Conservation (phyloP, 768 basidiomycete genomes). For the Pleurotus tuber-regium region DNA sequence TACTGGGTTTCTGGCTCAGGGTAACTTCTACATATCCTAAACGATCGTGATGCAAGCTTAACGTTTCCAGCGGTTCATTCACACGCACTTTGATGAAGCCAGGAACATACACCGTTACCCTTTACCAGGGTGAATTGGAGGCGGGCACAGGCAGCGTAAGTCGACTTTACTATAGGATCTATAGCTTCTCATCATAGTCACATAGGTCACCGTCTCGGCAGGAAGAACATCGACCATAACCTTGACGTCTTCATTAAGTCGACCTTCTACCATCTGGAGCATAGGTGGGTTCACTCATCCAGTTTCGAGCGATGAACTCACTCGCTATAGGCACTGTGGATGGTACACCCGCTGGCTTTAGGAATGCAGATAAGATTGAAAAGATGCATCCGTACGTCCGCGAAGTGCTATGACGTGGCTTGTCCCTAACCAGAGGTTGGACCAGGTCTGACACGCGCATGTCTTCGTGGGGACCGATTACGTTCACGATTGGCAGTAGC, state of each 20-base stretch:
- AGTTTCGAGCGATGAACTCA: background rate
- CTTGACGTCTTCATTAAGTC: conserved; percentile 28
- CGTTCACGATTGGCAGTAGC: conserved; percentile 41
- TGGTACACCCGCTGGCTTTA: conserved; percentile 44
- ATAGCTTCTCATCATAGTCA: background rate
- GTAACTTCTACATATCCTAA: conserved; percentile 21
- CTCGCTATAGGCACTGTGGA: conserved; percentile 35
- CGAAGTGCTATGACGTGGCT: background rate
- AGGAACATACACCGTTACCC: conserved; percentile 44
- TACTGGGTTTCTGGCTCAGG: conserved; percentile 43
- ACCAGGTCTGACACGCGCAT: conserved; percentile 43
- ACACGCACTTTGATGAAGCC: conserved; percentile 45
- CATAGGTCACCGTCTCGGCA: conserved; percentile 29
- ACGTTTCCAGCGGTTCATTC: conserved; percentile 33
- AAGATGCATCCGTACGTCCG: conserved; percentile 44
- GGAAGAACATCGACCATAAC: conserved; percentile 35
- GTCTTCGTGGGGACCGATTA: conserved; percentile 44
- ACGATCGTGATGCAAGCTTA: background rate
- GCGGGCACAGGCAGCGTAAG: conserved; percentile 38
- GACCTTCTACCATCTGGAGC: conserved; percentile 39
- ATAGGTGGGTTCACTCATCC: conserved; percentile 29
- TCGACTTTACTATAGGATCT: background rate
- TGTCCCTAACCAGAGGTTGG: background rate
- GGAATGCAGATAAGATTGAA: conserved; percentile 49
- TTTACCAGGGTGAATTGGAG: conserved; percentile 45